These are phyloP conservation scores for Orbilia javanica DNA, from an alignment of 2,329 filamentous ascomycete species.

Conservation along the genomic window DNA sequence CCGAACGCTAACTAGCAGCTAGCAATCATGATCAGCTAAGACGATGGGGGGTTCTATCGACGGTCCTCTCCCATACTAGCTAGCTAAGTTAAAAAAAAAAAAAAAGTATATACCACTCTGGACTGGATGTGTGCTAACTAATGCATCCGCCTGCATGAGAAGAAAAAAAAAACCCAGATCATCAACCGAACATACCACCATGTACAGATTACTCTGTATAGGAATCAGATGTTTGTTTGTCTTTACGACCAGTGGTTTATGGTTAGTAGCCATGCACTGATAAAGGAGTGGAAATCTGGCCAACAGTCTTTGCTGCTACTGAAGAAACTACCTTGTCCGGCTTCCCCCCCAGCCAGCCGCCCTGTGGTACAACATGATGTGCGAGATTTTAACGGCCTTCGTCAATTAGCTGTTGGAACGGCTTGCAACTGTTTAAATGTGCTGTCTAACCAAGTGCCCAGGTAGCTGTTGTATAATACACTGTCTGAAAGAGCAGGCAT, in stretches of 20 bases:
- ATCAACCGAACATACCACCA: conserved; percentile 10
- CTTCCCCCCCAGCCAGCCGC: conserved; percentile 31
- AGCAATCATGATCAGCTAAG: conserved; percentile 15
- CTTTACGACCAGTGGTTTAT: background rate
- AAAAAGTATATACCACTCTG: conserved; percentile 13
- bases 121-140: background rate
- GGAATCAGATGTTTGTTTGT: too few relatives aligned
- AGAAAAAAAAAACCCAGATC: conserved; percentile 20
- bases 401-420: conserved; percentile 8
- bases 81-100: too few relatives aligned
- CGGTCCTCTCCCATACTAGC: conserved; percentile 8
- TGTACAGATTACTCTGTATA: background rate
- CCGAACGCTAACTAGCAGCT: conserved; percentile 26
- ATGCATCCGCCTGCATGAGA: conserved; percentile 9
- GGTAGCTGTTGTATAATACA: background rate
- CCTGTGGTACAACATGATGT: conserved; percentile 27
- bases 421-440: too few relatives aligned
- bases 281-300: conserved; percentile 21
- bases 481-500: background rate
- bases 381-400: conserved; percentile 6
- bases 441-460: too few relatives aligned
- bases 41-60: conserved; percentile 3
- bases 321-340: conserved; percentile 1
- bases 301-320: conserved; percentile 20
- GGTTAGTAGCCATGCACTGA: conserved; percentile 4